Evolutionary conservation across 805 yeast species (phyloP).

Genomic region (Torulaspora delbrueckii): DNA sequence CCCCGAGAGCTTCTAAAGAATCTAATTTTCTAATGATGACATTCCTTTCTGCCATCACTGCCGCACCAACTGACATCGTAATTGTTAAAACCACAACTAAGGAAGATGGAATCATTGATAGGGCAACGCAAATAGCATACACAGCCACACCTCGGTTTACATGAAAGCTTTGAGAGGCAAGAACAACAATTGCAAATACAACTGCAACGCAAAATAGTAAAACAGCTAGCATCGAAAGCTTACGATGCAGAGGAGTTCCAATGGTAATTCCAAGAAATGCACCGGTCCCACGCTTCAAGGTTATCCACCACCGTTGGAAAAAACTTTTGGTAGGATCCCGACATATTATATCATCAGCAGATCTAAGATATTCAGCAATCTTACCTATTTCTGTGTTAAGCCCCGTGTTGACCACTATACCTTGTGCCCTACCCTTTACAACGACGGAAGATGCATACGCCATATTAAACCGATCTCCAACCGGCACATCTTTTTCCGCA

Average conservation of each 20-base stretch:
- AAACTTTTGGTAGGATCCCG: slow-evolving; percentile 41
- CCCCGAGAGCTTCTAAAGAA: slow-evolving; percentile 89
- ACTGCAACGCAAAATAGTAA: slow-evolving; percentile 70
- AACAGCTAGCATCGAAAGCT: slow-evolving; percentile 71
- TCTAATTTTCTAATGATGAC: slow-evolving; percentile 94
- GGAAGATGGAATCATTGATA: slow-evolving; percentile 98
- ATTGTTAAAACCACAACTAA: slow-evolving; percentile 96
- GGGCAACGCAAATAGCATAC: slow-evolving; percentile 90
- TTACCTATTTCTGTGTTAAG: slow-evolving; percentile 87
- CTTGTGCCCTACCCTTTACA: slow-evolving; percentile 89
- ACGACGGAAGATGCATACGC: slow-evolving; percentile 97
- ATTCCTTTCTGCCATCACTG: slow-evolving; percentile 88
- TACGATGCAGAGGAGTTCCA: slow-evolving; percentile 79
- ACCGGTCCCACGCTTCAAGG: slow-evolving; percentile 54
- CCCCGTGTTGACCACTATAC: slow-evolving; percentile 91
- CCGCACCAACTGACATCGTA: slow-evolving; percentile 91
- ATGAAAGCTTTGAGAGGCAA: slow-evolving; percentile 72
- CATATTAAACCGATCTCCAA: slow-evolving; percentile 65
- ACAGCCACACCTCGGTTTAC: slow-evolving; percentile 81
- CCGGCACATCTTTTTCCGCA: slow-evolving; percentile 40
- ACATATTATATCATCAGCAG: slow-evolving; percentile 23
- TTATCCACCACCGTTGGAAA: slow-evolving; percentile 33
- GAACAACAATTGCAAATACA: slow-evolving; percentile 74
- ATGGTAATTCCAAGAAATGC: slow-evolving; percentile 66
- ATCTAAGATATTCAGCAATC: slow-evolving; percentile 75